Evolutionary conservation across 2,329 filamentous ascomycete species (phyloP).

Genomic region (Curvularia eragrostidis): DNA sequence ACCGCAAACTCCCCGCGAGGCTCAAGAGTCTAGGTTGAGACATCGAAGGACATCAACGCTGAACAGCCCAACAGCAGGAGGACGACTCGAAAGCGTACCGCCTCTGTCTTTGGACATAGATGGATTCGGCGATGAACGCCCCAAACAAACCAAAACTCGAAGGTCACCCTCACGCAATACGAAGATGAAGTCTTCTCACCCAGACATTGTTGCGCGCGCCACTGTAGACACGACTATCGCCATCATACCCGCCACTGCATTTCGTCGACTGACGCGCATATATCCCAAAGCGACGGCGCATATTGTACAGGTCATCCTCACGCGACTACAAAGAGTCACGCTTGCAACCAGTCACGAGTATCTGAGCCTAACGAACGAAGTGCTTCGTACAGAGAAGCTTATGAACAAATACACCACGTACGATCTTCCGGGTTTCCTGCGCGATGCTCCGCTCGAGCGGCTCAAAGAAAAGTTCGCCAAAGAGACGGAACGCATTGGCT

Average conservation of each 20-base stretch:
- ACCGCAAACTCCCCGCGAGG: slow-evolving; percentile 39
- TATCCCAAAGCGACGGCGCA: slow-evolving; percentile 97
- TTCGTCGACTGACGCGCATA: slow-evolving; percentile 86
- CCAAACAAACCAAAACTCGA: slow-evolving; percentile 26
- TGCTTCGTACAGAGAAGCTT: slow-evolving; percentile 87
- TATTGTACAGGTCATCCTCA: slow-evolving; percentile 96
- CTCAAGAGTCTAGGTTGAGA: slow-evolving; percentile 26
- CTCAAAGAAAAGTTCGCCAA: slow-evolving; percentile 91
- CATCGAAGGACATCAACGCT: slow-evolving; percentile 42
- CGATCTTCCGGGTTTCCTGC: slow-evolving; percentile 87
- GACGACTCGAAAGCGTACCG: slow-evolving; percentile 66
- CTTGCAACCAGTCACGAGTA: slow-evolving; percentile 95
- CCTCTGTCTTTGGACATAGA: slow-evolving; percentile 72
- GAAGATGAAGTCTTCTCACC: slow-evolving; percentile 79
- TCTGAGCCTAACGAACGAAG: slow-evolving; percentile 87
- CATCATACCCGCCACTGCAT: slow-evolving; percentile 96
- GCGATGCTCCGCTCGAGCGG: slow-evolving; percentile 80
- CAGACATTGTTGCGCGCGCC: slow-evolving; percentile 94
- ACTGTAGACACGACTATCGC: slow-evolving; percentile 97
- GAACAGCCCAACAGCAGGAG: slow-evolving; percentile 46
- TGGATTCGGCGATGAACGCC: slow-evolving; percentile 29
- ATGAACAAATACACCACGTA: slow-evolving; percentile 94
- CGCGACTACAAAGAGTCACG: slow-evolving; percentile 91
- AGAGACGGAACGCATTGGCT: slow-evolving; percentile 81
- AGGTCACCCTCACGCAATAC: slow-evolving; percentile 42